phyloP scores from a whole-genome alignment of 345 rosid genomes.

The Arabidopsis thaliana region TAIR10.1 NC_003075.7:6674001-6674500 shows the following conservation, averaged over 20 bases:
- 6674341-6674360: neutral
- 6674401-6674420: no score
- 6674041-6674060: neutral
- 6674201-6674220: neutral
- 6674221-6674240: neutral
- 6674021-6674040: neutral
- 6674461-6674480: neutral
- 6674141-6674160: neutral
- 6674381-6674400: neutral
- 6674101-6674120: neutral
- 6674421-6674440: neutral
- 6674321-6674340: neutral
- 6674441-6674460: no score
- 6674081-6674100: neutral
- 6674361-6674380: neutral
- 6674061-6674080: neutral
- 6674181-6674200: neutral
- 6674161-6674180: neutral
- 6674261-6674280: neutral
- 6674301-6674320: no score
- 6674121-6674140: neutral
- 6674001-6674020: neutral
- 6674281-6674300: neutral
- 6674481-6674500: neutral
- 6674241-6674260: neutral